phyloP scores from a whole-genome alignment of 2,329 filamentous ascomycete genomes.

The Nemania diffusa region DNA sequence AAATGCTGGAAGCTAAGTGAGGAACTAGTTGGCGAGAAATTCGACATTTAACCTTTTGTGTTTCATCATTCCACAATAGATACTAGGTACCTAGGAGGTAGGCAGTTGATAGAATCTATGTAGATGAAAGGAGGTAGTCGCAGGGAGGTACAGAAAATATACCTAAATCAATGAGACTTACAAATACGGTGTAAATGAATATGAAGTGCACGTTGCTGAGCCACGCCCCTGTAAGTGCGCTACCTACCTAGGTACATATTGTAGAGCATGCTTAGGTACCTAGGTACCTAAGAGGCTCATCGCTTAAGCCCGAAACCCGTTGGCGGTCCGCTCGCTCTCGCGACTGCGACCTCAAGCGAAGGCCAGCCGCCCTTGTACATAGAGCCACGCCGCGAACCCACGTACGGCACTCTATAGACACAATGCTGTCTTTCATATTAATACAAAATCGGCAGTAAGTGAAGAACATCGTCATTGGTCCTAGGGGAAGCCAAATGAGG shows the following conservation, averaged over 20 bases:
- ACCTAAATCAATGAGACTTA: background rate
- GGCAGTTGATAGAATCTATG: no score
- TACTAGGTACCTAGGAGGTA: no score
- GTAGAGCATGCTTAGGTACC: background rate
- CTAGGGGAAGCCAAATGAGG: background rate
- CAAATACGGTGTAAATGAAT: conserved; percentile 2
- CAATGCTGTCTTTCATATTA: conserved; percentile 56
- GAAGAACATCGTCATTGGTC: background rate
- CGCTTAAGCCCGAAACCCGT: background rate
- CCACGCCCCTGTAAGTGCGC: conserved; percentile 1
- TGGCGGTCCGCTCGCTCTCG: background rate
- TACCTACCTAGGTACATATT: background rate
- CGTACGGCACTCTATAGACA: conserved; percentile 30
- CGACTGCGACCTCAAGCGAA: conserved; percentile 2
- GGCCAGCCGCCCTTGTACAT: conserved; percentile 12
- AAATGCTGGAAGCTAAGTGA: conserved; percentile 54
- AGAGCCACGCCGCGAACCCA: conserved; percentile 2
- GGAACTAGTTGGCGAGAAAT: conserved; percentile 51
- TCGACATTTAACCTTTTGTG: conserved; percentile 35
- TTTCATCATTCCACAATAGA: background rate
- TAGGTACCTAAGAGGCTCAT: background rate
- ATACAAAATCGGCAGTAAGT: conserved; percentile 57
- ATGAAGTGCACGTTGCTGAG: conserved; percentile 2
- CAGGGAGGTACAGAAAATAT: no score
- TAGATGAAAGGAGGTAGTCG: no score